Base-by-base conservation (phyloP, 768 basidiomycete genomes). In the Tulasnella sp. region DNA sequence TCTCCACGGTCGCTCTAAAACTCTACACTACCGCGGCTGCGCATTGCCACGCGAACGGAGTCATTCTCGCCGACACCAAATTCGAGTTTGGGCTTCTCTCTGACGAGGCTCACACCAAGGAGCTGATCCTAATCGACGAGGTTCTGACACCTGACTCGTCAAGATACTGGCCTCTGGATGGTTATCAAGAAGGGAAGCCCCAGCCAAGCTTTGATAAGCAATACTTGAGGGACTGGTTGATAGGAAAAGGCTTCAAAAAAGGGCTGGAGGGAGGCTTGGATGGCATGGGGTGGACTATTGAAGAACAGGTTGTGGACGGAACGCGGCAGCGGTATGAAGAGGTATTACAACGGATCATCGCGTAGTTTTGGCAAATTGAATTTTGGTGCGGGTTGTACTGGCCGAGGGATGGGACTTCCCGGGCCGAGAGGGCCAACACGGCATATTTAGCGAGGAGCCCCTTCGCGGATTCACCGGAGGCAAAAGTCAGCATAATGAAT, bases 201-300 rank as follows among this genome's bases (percentile, higher is more conserved):
- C 95, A 96, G 72, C 81, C 85, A 19, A 91, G 90, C 68, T 98
- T 96, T 67, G 96, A 98, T 71, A 99, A 98, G 73, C 96, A 99
- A 72, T 97, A 87, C 67, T 73, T 98, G 58, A 77, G 96, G 19
- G 94, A 98, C 69, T 90, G 91, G 85, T 74, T 99, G 27, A 84
- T 84, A 10, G 67, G 73, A 26, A 73, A 75, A 5, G 91, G 91
- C 0, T 92, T 88, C 68, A 75, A 72, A 64, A 86, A 85, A 68
- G 88, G 88, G 1, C 70, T 88, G n/a, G 89, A 92, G 69, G 78
- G 73, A 52, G 89, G 88, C 11, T 80, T 80, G 0, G 74, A 80
- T 61, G 80, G 81, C 13, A 76, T 83, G 51, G 91, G 90, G 4
- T 96, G 94, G 81, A 70, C 75, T 3, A 85, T 98, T 61, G 83